phyloP scores from a whole-genome alignment of 2,329 filamentous ascomycete species.

The Purpureocillium lavendulum region DNA sequence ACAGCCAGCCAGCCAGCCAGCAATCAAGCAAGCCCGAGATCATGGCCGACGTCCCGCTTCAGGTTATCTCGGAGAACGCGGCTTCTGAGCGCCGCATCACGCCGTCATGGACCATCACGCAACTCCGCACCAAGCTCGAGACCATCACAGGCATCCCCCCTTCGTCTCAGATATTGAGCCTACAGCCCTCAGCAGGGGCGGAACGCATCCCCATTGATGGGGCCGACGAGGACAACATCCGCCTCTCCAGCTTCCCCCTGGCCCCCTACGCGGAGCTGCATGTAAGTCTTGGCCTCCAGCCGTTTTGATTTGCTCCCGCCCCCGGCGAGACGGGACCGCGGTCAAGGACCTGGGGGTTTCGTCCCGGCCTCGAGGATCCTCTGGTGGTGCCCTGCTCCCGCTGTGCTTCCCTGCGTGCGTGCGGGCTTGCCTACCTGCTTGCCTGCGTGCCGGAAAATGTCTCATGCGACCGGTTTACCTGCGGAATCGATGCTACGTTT shows the following conservation, averaged over 20 bases:
- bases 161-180: constrained; percentile 62
- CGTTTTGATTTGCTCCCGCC: constrained; percentile 8
- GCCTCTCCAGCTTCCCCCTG: constrained; percentile 58
- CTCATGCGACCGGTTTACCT: too few species aligned
- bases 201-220: constrained; percentile 59
- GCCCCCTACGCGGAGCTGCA: constrained; percentile 69
- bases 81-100: constrained; percentile 85
- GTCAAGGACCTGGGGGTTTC: constrained; percentile 3
- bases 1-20: too few species aligned
- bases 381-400: too few species aligned
- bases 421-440: too few species aligned
- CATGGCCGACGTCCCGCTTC: constrained; percentile 67
- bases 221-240: constrained; percentile 62
- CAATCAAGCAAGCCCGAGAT: constrained; percentile 11
- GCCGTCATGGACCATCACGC: constrained; percentile 80
- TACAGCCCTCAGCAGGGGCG: constrained; percentile 50
- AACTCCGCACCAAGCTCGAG: constrained; percentile 82
- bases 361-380: too few species aligned
- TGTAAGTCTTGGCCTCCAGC: constrained; percentile 46
- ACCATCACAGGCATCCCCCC: constrained; percentile 89
- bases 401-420: too few species aligned
- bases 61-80: constrained; percentile 66
- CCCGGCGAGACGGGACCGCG: constrained; percentile 1
- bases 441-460: neutral
- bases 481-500: too few species aligned